Percentiles rank a stretch among this genome's conserved stretches.
These are phyloP conservation scores for Bertia moriformis DNA, from an alignment of 2,329 filamentous ascomycete genomes.

Conservation along the genomic window DNA sequence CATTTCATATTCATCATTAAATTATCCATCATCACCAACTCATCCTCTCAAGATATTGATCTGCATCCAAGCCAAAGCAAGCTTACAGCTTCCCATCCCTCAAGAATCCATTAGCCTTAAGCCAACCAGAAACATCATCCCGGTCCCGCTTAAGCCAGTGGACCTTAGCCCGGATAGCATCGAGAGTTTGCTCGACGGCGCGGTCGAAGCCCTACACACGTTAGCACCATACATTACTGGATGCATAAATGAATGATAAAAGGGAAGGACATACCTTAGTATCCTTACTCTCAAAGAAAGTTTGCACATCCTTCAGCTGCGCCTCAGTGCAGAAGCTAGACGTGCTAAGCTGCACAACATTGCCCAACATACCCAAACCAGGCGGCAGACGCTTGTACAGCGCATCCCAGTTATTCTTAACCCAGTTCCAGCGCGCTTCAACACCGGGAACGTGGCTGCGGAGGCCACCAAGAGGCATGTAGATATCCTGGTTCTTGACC, in stretches of 20 bases:
- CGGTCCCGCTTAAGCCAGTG: slow-evolving; percentile 67
- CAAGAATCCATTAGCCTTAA: slow-evolving; percentile 48
- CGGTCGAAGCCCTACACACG: slow-evolving; percentile 58
- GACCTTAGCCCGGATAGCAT: slow-evolving; percentile 72
- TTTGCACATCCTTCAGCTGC: slow-evolving; percentile 62
- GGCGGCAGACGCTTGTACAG: slow-evolving; percentile 71
- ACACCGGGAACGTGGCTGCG: slow-evolving; percentile 67
- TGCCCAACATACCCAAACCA: slow-evolving; percentile 72
- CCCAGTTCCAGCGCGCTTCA: slow-evolving; percentile 66
- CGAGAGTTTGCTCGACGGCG: slow-evolving; percentile 75
- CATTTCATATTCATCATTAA: too few relatives aligned
- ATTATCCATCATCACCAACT: too few relatives aligned
- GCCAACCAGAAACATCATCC: slow-evolving; percentile 61
- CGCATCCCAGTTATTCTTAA: slow-evolving; percentile 78
- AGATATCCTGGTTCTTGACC: slow-evolving; percentile 88
- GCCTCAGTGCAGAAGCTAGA: slow-evolving; percentile 64
- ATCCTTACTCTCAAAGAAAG: slow-evolving; percentile 70
- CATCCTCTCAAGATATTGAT: too few relatives aligned
- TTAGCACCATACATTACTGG: slow-evolving; percentile 5
- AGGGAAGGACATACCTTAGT: slow-evolving; percentile 54
- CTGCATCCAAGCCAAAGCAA: too few relatives aligned
- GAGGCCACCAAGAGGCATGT: slow-evolving; percentile 70
- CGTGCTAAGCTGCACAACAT: slow-evolving; percentile 69
- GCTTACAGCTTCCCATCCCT: not conserved
- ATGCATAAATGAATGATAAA: too few relatives aligned